These are phyloP conservation scores for Hygrocybe punicea DNA, from an alignment of 768 basidiomycete species.

Conservation along the genomic window DNA sequence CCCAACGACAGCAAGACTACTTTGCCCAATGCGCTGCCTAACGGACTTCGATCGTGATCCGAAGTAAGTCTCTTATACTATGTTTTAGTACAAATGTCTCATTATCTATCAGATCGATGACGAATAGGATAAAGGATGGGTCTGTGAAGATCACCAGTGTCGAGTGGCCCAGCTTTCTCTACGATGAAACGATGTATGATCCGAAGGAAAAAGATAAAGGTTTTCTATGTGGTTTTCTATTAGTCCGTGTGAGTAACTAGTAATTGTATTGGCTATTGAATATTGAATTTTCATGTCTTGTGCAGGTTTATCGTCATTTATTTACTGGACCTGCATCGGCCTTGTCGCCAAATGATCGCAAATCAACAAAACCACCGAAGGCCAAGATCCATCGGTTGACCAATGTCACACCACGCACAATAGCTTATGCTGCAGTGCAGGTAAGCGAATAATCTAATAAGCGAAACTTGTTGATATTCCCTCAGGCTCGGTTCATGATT, in stretches of 20 bases:
- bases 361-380: not conserved
- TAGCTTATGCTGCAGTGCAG: slow-evolving; percentile 30
- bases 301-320: slow-evolving; percentile 1
- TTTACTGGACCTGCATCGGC: not conserved
- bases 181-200: slow-evolving; percentile 3
- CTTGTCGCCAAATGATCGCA: not conserved
- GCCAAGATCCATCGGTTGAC: slow-evolving; percentile 10
- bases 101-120: not conserved
- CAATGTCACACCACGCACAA: slow-evolving; percentile 23
- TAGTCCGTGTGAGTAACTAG: not conserved
- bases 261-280: no score
- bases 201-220: not conserved
- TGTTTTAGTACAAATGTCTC: not conserved
- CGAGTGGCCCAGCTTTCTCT: slow-evolving; percentile 5
- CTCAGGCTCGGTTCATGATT: slow-evolving; percentile 21
- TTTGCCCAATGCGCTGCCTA: not conserved
- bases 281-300: not conserved
- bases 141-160: not conserved
- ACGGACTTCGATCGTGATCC: not conserved
- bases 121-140: not conserved
- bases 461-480: not conserved
- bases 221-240: slow-evolving; percentile 1
- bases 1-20: not conserved
- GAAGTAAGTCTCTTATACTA: not conserved
- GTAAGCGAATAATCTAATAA: slow-evolving; percentile 14